Evolutionary conservation across 805 yeast genomes (phyloP), one percentile per base, ranked within the genome.

Genomic region (Candida schatavii): DNA sequence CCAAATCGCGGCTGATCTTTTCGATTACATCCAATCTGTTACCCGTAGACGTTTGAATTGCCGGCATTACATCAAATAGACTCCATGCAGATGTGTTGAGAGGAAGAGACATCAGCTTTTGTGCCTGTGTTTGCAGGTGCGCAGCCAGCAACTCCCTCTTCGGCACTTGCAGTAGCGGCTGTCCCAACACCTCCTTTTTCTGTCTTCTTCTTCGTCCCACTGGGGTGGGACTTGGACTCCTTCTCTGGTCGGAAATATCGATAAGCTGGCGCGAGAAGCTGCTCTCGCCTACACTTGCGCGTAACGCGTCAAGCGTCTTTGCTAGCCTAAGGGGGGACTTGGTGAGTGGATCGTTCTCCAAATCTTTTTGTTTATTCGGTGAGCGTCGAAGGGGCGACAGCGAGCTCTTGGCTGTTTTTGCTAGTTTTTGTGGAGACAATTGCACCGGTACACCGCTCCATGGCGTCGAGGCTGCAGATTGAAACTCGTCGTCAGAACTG

Each of bases 271-370:
- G 35, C 20, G 18, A 31, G 22, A 20, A 11, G 28, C 33, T 25
- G 28, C 19, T 7, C 25, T 22, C 11, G 11, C 22, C 9, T 14
- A 15, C 21, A 13, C 19, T 7, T 11, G 13, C 10, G 17, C 19
- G 31, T 18, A 48, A 19, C 15, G 25, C 13, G 15, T 39, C 37
- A 13, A 49, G 31, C 14, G 47, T 36, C 11, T 40, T 38, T 9
- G 43, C 39, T 22, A 37, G 44, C 28, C 47, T 50, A 21, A 38
- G 43, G 3, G 61, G 61, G 13, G 61, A 56, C 11, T 39, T 45
- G 11, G 55, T 51, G 28, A 54, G 38, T 5, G 37, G 37, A 39
- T 45, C 50, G 15, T 7, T 38, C 20, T 10, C 30, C 27, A 25
- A 35, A 17, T 15, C 31, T 5, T 17, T 31, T 11, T 22, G 19